These are phyloP conservation scores for Populus simonii DNA, from an alignment of 345 rosid genomes.

Conservation along the genomic window DNA sequence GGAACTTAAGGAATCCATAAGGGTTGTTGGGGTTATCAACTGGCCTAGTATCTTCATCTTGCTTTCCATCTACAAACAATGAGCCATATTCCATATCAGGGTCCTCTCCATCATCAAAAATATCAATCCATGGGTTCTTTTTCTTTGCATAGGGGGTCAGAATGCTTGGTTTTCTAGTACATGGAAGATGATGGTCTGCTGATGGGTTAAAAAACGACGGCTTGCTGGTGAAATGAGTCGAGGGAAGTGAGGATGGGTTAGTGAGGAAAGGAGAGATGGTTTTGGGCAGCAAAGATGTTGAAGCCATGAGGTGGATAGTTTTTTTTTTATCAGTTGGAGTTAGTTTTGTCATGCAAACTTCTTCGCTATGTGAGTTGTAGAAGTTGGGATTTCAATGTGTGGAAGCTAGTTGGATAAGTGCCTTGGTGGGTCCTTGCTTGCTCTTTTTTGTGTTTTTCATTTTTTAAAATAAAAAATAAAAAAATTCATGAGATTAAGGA, in stretches of 20 bases:
- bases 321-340: not conserved
- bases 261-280: slow-evolving; percentile 44
- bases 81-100: slow-evolving; percentile 74
- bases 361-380: not conserved
- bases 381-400: slow-evolving; percentile 38
- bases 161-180: slow-evolving; percentile 24
- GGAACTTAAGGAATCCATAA: slow-evolving; percentile 89
- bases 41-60: slow-evolving; percentile 81
- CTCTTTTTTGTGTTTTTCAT: no score
- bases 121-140: slow-evolving; percentile 82
- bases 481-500: no score
- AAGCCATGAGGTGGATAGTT: slow-evolving; percentile 35
- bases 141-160: slow-evolving; percentile 46
- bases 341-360: not conserved
- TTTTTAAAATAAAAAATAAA: no score
- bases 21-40: slow-evolving; percentile 78
- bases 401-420: slow-evolving; percentile 64
- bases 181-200: slow-evolving; percentile 9
- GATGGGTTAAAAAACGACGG: slow-evolving; percentile 35
- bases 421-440: slow-evolving; percentile 38
- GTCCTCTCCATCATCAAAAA: slow-evolving; percentile 74
- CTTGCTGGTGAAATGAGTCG: slow-evolving; percentile 30
- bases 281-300: slow-evolving; percentile 52
- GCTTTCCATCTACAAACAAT: slow-evolving; percentile 73
- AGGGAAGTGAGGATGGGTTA: slow-evolving; percentile 38